These are phyloP conservation scores for Telfairia occidentalis DNA, from an alignment of 331 rosid species.

Conservation along the genomic window DNA sequence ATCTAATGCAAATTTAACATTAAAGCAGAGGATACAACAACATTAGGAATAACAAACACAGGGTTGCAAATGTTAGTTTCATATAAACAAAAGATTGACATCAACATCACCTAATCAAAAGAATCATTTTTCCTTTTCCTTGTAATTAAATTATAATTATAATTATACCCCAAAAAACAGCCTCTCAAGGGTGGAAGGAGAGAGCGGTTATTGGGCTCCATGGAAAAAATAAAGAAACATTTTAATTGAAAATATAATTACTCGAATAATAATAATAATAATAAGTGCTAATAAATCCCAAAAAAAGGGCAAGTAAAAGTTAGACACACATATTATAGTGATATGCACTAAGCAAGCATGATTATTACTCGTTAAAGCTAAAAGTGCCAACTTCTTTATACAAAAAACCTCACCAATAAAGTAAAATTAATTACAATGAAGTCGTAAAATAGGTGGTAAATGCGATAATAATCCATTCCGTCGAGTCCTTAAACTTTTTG, in stretches of 20 bases:
- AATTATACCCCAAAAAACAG: neutral
- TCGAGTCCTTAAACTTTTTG: neutral
- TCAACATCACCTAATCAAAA: slow-evolving; percentile 6
- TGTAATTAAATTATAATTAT: neutral
- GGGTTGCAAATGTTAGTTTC: slow-evolving; percentile 5
- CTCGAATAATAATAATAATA: neutral
- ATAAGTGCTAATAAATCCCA: neutral
- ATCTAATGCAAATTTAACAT: slow-evolving; percentile 30
- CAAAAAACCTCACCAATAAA: too few relatives aligned
- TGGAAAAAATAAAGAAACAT: too few relatives aligned
- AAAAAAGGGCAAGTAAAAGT: neutral
- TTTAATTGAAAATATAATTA: too few relatives aligned
- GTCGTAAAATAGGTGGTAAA: too few relatives aligned
- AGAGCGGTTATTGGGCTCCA: neutral
- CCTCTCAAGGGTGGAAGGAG: neutral
- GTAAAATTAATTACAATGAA: too few relatives aligned
- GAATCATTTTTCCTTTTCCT: neutral
- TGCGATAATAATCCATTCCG: neutral
- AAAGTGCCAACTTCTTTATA: neutral
- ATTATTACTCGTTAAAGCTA: neutral
- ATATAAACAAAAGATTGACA: neutral
- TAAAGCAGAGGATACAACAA: slow-evolving; percentile 17
- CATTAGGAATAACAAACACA: slow-evolving; percentile 7
- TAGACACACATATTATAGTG: neutral
- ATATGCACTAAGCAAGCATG: slow-evolving; percentile 6